Base-by-base conservation (phyloP, 2,329 filamentous ascomycete species). In the Phialocephala subalpina region DNA sequence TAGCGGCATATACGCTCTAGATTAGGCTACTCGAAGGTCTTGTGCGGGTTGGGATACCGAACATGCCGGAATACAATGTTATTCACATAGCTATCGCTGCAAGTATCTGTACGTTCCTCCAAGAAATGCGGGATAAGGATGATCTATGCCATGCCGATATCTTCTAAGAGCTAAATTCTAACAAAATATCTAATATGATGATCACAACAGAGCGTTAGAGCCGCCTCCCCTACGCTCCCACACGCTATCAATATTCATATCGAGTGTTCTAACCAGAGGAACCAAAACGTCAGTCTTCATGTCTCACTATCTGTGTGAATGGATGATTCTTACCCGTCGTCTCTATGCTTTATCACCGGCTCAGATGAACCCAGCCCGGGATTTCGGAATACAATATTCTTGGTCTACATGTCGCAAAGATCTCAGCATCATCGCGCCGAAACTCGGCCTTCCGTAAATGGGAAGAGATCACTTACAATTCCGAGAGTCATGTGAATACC, bases 301-400 rank as follows among this genome's bases (percentile, higher is more conserved):
- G 6, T 40, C 6, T 40, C n/a, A n/a, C n/a, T n/a, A n/a, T n/a
- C n/a, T n/a, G n/a, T n/a, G n/a, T n/a, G n/a, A n/a, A n/a, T n/a
- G n/a, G n/a, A n/a, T n/a, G n/a, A n/a, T 18, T 4, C 56, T 58
- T 58, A 58, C 56, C 56, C 56, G 22, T 58, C 56, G 33, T 20
- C 36, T 25, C 56, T 40, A 58, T n/a, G 56, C 14, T 27, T 58
- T 18, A 58, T 40, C 33, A 27, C n/a, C 1, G 56, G 56, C 56
- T 58, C 56, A 14, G 33, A 20, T 18, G 56, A 58, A 2, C 56
- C 56, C 9, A 20, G 18, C 27, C 22, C 18, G 18, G 56, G 56
- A 58, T 58, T 58, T 9, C 20, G 2, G 25, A 58, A 58, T n/a
- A 58, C 36, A 27, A 58, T 20, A 27, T 58, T 58, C 56, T 58